Evolutionary conservation across 2,329 filamentous ascomycete species (phyloP).

Genomic region (Aspergillus sp.): DNA sequence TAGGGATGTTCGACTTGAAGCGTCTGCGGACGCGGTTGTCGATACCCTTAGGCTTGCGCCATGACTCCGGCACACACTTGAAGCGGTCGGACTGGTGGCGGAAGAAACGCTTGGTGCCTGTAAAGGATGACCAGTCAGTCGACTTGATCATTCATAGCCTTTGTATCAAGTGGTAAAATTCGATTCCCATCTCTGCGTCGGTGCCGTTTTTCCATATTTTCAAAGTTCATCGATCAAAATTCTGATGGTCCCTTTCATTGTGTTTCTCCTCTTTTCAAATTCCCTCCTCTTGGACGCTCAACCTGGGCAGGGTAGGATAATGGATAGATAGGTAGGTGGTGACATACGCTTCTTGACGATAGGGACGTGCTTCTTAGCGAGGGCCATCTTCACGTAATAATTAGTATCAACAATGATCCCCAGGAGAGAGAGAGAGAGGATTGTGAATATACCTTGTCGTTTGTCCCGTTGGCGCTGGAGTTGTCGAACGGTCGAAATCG

Average conservation of each 20-base stretch:
- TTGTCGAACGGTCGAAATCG: constrained; percentile 43
- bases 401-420: constrained; percentile 1
- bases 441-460: constrained; percentile 45
- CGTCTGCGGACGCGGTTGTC: constrained; percentile 96
- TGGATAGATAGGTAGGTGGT: constrained; percentile 2
- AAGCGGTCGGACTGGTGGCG: constrained; percentile 98
- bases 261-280: background rate
- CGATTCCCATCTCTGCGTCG: background rate
- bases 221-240: background rate
- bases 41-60: constrained; percentile 99
- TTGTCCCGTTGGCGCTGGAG: constrained; percentile 45
- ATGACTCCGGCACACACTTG: constrained; percentile 84
- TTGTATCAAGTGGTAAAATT: background rate
- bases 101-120: constrained; percentile 91
- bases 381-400: constrained; percentile 69
- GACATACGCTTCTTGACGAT: constrained; percentile 99
- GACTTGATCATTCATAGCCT: background rate
- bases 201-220: background rate
- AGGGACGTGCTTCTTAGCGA: constrained; percentile 98
- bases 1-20: constrained; percentile 91
- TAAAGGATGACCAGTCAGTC: constrained; percentile 17
- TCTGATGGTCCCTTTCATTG: background rate
- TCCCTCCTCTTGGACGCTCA: background rate
- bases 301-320: constrained; percentile 1
- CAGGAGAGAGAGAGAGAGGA: background rate